phyloP scores from a whole-genome alignment of 2,329 filamentous ascomycete species.

The Cordyceps cateniannulata region DNA sequence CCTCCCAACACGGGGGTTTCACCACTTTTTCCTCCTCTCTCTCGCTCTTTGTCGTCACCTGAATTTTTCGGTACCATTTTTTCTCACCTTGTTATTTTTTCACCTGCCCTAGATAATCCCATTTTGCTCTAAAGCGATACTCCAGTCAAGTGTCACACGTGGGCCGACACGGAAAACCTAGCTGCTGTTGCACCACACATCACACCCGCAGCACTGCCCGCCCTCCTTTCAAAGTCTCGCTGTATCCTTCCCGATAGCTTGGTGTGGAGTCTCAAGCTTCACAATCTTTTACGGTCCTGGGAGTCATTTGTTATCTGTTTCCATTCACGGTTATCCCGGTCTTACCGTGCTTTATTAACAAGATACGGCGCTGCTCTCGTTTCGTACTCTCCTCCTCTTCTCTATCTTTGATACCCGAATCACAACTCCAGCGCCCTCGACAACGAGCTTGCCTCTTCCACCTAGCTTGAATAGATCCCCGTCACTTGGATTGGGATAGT shows the following conservation, averaged over 20 bases:
- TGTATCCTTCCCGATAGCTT: neutral
- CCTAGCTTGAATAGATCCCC: neutral
- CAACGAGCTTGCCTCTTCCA: neutral
- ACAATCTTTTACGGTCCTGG: neutral
- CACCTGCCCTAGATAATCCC: neutral
- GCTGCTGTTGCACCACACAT: too few relatives aligned
- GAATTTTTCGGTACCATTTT: neutral
- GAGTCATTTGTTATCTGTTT: neutral
- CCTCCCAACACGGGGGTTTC: neutral
- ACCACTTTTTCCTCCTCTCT: neutral
- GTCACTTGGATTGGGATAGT: neutral
- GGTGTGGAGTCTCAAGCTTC: neutral
- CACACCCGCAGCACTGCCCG: too few relatives aligned
- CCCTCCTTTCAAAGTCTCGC: neutral
- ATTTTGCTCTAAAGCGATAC: neutral
- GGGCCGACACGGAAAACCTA: neutral
- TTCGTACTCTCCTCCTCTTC: neutral
- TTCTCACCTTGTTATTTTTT: neutral
- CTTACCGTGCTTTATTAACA: neutral
- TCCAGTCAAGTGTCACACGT: neutral
- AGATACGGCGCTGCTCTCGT: neutral
- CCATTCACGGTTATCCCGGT: neutral
- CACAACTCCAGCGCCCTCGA: neutral
- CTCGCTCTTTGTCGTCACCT: neutral
- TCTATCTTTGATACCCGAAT: neutral